Evolutionary conservation across 495 filamentous ascomycete species (phyloP).

Genomic region (Penicillium macrosclerotiorum): DNA sequence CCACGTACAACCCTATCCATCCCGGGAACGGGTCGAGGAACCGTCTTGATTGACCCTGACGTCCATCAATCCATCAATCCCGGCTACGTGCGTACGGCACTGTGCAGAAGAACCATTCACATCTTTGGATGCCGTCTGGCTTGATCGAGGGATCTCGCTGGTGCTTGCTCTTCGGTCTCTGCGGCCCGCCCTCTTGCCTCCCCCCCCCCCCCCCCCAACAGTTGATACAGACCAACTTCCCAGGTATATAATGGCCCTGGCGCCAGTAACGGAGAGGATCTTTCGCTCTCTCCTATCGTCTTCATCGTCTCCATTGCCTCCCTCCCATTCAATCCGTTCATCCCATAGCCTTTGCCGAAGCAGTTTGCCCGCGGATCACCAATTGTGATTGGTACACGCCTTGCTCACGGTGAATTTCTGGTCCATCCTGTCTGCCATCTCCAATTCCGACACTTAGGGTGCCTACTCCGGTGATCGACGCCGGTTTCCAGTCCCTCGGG

Average conservation of each 20-base stretch:
- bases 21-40: conserved; percentile 4
- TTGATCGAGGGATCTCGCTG: no score
- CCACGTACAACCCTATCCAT: neutral
- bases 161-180: no score
- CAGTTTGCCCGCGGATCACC: neutral
- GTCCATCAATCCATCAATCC: neutral
- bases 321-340: neutral
- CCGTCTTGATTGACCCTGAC: neutral
- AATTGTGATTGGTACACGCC: no score
- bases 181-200: conserved; percentile 6
- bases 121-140: conserved; percentile 13
- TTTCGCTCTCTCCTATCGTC: neutral
- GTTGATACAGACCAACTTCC: conserved; percentile 1
- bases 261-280: conserved; percentile 1
- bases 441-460: conserved; percentile 6
- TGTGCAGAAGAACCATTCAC: conserved; percentile 12
- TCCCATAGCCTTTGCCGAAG: neutral
- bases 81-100: conserved; percentile 25
- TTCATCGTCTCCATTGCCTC: conserved; percentile 4
- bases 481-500: conserved; percentile 23
- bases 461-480: conserved; percentile 25
- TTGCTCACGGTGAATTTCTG: neutral
- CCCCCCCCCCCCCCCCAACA: neutral
- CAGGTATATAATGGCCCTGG: conserved; percentile 23
- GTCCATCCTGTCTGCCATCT: neutral